Evolutionary conservation across 208 protist genomes (phyloP).

Genomic region (Herpetomonas samuelpessoai): DNA sequence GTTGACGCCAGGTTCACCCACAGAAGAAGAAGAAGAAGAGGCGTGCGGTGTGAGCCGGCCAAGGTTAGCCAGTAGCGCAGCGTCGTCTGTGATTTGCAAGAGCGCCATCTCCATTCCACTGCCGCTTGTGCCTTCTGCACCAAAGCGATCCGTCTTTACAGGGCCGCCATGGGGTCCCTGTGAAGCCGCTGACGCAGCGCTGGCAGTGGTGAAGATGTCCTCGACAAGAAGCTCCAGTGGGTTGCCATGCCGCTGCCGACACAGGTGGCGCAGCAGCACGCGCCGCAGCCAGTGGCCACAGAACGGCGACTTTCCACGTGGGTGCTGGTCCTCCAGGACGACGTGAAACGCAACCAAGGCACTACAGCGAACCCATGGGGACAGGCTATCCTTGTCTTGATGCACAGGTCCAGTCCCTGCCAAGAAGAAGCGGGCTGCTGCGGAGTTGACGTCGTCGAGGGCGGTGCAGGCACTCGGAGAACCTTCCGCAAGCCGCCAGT

Average conservation of each 20-base stretch:
- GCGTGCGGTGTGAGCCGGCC: too few species aligned
- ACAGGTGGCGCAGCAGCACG: slow-evolving; percentile 31
- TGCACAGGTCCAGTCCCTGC: too few species aligned
- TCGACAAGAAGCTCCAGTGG: slow-evolving; percentile 38
- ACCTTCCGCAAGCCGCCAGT: slow-evolving; percentile 5
- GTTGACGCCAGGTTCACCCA: too few species aligned
- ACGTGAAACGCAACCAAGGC: too few species aligned
- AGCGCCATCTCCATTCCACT: slow-evolving; percentile 2
- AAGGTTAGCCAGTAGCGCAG: background rate
- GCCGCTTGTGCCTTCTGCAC: background rate
- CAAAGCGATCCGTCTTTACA: background rate
- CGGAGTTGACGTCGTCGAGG: background rate
- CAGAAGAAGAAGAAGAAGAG: too few species aligned
- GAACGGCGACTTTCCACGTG: too few species aligned
- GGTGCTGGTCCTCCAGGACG: too few species aligned
- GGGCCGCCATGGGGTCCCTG: background rate
- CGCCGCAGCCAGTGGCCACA: slow-evolving; percentile 18
- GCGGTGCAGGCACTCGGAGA: background rate
- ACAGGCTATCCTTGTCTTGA: too few species aligned
- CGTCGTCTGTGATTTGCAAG: background rate
- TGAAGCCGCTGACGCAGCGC: background rate
- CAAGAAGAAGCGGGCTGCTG: background rate
- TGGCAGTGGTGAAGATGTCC: slow-evolving; percentile 22
- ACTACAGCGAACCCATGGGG: too few species aligned
- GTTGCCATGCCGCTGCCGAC: slow-evolving; percentile 3